Percentiles rank a stretch among this genome's conserved stretches.
Evolutionary conservation across 1,284 basidiomycete genomes (phyloP).

Genomic region (Ustilago sp.): DNA sequence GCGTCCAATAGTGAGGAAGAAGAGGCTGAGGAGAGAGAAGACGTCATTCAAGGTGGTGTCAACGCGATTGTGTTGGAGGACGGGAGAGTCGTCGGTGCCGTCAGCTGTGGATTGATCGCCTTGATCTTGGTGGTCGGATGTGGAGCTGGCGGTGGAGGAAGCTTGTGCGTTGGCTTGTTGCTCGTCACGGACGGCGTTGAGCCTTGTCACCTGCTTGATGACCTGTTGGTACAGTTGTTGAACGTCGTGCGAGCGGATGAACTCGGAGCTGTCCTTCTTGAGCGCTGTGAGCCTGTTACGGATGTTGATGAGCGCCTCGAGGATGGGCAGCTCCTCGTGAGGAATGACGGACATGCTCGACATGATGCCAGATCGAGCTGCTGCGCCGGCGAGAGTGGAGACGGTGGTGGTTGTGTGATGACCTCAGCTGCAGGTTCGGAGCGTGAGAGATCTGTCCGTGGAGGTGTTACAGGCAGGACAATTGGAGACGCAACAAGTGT

Average conservation of each 20-base stretch:
- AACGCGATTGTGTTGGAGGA: conserved; percentile 63
- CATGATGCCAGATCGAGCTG: conserved; percentile 24
- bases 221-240: conserved; percentile 92
- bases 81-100: conserved; percentile 44
- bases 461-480: not conserved
- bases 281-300: conserved; percentile 84
- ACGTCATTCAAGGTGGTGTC: conserved; percentile 69
- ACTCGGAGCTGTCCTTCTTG: conserved; percentile 87
- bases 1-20: conserved; percentile 69
- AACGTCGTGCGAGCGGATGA: conserved; percentile 92
- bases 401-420: not conserved
- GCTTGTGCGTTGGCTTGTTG: conserved; percentile 46
- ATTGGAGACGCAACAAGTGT: not conserved
- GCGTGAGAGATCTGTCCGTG: not conserved
- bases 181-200: conserved; percentile 88
- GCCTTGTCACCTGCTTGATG: conserved; percentile 92
- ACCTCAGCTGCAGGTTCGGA: not conserved
- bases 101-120: conserved; percentile 18
- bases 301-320: conserved; percentile 94
- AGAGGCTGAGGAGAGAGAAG: conserved; percentile 67
- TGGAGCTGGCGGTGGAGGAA: conserved; percentile 38
- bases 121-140: conserved; percentile 42
- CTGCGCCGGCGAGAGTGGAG: not conserved
- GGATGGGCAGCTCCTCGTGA: conserved; percentile 82
- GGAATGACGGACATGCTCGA: conserved; percentile 67